Conservation (phyloP, 805 yeast species). For the Clavispora santaluciae region DNA sequence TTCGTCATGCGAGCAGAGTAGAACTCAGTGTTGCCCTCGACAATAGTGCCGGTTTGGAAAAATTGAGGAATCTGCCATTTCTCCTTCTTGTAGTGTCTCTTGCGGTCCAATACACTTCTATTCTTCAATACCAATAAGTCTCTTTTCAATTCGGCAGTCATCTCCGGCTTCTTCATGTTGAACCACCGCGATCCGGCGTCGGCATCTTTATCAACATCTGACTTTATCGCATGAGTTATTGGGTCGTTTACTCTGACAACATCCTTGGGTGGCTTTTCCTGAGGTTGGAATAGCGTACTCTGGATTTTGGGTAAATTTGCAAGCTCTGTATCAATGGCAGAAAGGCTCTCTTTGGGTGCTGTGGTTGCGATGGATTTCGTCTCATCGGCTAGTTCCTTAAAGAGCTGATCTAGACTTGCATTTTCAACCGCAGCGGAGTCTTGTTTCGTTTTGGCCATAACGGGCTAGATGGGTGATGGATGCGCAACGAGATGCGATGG, state of each 20-base stretch:
- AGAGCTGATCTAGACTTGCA: conserved; percentile 28
- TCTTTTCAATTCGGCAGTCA: conserved; percentile 54
- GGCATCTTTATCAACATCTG: conserved; percentile 8
- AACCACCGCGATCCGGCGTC: conserved; percentile 18
- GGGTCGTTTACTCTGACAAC: conserved; percentile 35
- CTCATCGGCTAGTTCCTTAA: conserved; percentile 26
- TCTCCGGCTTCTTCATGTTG: conserved; percentile 15
- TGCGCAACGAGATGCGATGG: background rate
- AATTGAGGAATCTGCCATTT: conserved; percentile 71
- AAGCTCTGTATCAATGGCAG: conserved; percentile 30
- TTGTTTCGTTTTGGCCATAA: background rate
- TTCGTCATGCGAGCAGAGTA: conserved; percentile 61
- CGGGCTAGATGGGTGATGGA: background rate
- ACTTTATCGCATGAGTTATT: background rate
- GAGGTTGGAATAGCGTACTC: conserved; percentile 19
- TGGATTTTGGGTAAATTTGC: conserved; percentile 39
- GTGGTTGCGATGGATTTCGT: conserved; percentile 17
- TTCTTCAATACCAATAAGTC: conserved; percentile 77
- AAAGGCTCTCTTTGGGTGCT: conserved; percentile 15
- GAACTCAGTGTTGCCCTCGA: conserved; percentile 78
- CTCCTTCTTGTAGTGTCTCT: conserved; percentile 88
- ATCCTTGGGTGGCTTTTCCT: conserved; percentile 16
- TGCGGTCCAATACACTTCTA: conserved; percentile 90
- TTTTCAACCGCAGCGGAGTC: conserved; percentile 1
- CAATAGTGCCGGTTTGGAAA: conserved; percentile 84